Base-by-base conservation (phyloP, 257 asterid genomes). In the Buddleja alternifolia region DNA sequence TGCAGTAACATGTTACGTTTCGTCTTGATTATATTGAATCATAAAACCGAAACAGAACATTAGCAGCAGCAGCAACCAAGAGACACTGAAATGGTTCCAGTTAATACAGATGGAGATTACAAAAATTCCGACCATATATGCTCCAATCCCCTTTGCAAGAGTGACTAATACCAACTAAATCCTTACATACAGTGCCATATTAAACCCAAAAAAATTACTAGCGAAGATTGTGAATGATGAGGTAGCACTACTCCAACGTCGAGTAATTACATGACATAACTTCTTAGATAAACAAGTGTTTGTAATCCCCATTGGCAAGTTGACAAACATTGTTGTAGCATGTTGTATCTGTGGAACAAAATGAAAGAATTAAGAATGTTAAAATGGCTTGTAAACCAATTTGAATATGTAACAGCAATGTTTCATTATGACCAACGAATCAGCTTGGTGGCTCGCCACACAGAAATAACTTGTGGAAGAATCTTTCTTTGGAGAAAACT, bases 251-350 rank as follows among this genome's bases (percentile, higher is more conserved):
- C 7, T 29, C 41, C 44, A 51, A 24, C 23, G 29, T 6, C 40
- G 25, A 8, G 23, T 7, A 1, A 40, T 55, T 29, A 39, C 50
- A 10, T 21, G 46, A 17, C 40, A 47, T 34, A 61, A 19, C 37
- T 58, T 41, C 79, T 86, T 76, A 86, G 69, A 83, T 77, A 73
- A 88, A 85, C 83, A 88, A 59, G 78, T 86, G 90, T 47, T 86
- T 86, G 70, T 73, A 88, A 55, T 86, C 91, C 60, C 96, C 95
- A 74, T 88, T 91, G 19, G 97, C 95, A 58, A 78, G 89, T 71
- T 79, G 80, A 63, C 97, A 91, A 25, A 91, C 66, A 19, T 62
- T 77, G 63, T 91, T 86, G 80, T 91, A 91, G 77, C 75, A 55
- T 50, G 68, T 67, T 7, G 69, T 67, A 73, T 91, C 96, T 91